Evolutionary conservation across 2,329 filamentous ascomycete genomes (phyloP).

Genomic region (Aspergillus chevalieri): DNA sequence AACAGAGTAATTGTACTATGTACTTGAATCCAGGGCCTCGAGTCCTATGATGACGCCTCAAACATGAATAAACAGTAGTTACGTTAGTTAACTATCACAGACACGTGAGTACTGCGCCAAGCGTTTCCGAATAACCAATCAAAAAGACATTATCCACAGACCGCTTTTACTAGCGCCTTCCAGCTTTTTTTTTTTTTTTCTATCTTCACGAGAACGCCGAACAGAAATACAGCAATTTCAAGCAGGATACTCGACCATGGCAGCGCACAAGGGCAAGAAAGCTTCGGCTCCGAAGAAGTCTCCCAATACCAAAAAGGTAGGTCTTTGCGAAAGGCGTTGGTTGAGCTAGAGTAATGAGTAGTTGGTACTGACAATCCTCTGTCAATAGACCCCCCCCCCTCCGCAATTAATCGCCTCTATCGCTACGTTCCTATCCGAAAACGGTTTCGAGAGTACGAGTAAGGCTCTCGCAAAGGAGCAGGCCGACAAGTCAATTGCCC

Average conservation of each 20-base stretch:
- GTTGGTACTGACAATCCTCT: conserved; percentile 2
- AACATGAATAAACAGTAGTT: not conserved
- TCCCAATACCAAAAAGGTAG: conserved; percentile 19
- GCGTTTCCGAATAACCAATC: conserved; percentile 15
- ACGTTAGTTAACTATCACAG: too few species aligned
- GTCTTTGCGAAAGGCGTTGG: not conserved
- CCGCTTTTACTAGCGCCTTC: conserved; percentile 20
- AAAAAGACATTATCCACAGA: conserved; percentile 2
- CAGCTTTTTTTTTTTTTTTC: conserved; percentile 19
- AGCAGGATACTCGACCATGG: conserved; percentile 18
- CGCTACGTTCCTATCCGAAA: conserved; percentile 59
- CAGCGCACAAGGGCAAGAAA: conserved; percentile 18
- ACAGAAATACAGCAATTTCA: not conserved
- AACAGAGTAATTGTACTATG: not conserved
- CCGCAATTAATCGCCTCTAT: conserved; percentile 61
- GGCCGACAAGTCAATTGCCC: conserved; percentile 23
- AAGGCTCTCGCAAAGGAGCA: conserved; percentile 59
- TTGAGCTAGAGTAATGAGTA: not conserved
- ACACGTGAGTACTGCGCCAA: conserved; percentile 12
- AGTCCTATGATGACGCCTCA: not conserved
- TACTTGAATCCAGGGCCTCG: not conserved
- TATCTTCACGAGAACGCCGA: conserved; percentile 11
- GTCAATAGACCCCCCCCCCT: conserved; percentile 40
- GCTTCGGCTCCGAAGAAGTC: conserved; percentile 15
- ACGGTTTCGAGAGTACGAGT: conserved; percentile 59